Base-by-base conservation (phyloP, 192 early-diverging fungal genomes). In the Chytriomyces sp. region DNA sequence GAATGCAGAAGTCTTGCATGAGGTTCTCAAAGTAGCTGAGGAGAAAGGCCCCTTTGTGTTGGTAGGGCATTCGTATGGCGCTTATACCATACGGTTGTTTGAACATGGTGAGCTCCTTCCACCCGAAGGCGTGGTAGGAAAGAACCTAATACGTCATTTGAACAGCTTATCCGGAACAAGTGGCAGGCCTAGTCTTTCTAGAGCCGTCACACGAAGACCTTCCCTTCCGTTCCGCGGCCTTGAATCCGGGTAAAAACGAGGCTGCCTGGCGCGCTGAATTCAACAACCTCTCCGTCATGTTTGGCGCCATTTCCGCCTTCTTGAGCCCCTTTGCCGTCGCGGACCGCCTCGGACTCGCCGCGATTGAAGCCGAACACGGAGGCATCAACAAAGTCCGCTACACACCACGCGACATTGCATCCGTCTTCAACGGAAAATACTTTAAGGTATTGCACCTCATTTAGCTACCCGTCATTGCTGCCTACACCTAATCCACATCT, bases 61-160 rank as follows among this genome's bases (percentile, higher is more conserved):
- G 5, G 71, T 73, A 1, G 71, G 71, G n/a, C 71, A 73, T 55
- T 63, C 59, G 10, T 73, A 36, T 73, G 71, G 71, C 10, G 71
- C 25, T 5, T 39, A 30, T 28, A 73, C 34, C 28, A 64, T 73
- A 36, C 59, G 71, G 12, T 17, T 73, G 5, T 64, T 64, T 63
- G 32, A 59, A 25, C n/a, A 63, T 64, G 17, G 70, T 72, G 14
- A 40, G 17, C n/a, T n/a, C n/a, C n/a, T n/a, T n/a, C n/a, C n/a
- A n/a, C 56, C 8, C 8, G 61, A 3, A 49, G 22, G 22, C 14
- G 22, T 2, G 14, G 0, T 22, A 12, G 0, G 22, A 49, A 49
- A 49, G 3, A n/a, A 0, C 17, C 41, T 44, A 22, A 14, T 49
- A 0, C 44, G 22, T 49, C 22, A n/a, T 49, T 49, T 49, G 44